Evolutionary conservation across 306 rosid genomes (phyloP), one percentile per base, ranked within the genome.

Genomic region (Vicia villosa): DNA sequence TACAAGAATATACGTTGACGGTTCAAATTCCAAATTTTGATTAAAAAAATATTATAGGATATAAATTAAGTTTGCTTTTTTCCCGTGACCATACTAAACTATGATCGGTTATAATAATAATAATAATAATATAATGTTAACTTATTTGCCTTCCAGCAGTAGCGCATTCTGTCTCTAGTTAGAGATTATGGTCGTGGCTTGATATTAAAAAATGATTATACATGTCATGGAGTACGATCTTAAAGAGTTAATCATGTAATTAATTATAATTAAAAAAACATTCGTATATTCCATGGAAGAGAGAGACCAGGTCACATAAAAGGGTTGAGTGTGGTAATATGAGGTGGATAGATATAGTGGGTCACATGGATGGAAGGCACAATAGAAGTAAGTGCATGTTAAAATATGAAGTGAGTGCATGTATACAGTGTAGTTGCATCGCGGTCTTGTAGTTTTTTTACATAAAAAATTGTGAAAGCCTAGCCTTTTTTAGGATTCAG

Each of bases 281-380:
- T 69, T 26, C 77, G 16, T 77, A 30, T 15, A 63, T 77, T 77
- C 76, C 59, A 54, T 64, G 55, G 19, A 58, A 72, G 9, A 32
- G 46, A 69, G 12, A 10, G 16, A 36, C 21, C 71, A 47, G 5
- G 49, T 26, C 69, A 14, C 69, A 50, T 71, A 47, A 72, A 72
- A 37, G 19, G 24, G 52, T 46, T 71, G 11, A 13, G 58, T 69
- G 70, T 57, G 82, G 49, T 30, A 59, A 57, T 30, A 5, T 59
- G 70, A 58, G 69, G 67, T 68, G 47, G 71, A 51, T 74, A 45
- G 70, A 58, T 78, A 51, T 16, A 67, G 70, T 40, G 32, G 68
- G 50, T 72, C 88, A 84, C 88, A 71, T 84, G 81, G 62, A 67
- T 84, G 81, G 57, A 75, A 51, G 36, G 4, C 88, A 74, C 73